phyloP scores from a whole-genome alignment of 768 basidiomycete genomes.

The Tylopilus felleus region DNA sequence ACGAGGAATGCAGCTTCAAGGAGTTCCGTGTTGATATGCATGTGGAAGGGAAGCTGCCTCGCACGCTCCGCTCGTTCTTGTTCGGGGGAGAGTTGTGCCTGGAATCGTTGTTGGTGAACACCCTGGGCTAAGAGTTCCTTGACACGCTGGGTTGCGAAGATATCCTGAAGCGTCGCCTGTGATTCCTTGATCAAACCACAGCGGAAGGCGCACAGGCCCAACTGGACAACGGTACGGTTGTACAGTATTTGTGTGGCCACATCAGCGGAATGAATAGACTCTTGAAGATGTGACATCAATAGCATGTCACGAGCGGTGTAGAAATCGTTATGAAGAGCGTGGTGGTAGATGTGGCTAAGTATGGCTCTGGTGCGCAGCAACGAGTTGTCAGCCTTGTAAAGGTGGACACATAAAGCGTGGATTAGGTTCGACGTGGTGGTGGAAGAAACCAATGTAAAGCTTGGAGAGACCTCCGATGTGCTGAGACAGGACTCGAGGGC shows the following conservation, averaged over 20 bases:
- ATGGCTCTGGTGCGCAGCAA: slow-evolving; percentile 94
- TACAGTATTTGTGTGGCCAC: slow-evolving; percentile 97
- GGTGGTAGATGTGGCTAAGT: slow-evolving; percentile 96
- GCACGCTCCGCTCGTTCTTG: slow-evolving; percentile 97
- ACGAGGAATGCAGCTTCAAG: slow-evolving; percentile 97
- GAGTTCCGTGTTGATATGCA: slow-evolving; percentile 99
- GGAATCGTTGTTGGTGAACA: slow-evolving; percentile 89
- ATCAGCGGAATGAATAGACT: slow-evolving; percentile 93
- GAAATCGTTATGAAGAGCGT: slow-evolving; percentile 95
- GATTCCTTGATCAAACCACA: slow-evolving; percentile 92
- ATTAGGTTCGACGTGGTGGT: slow-evolving; percentile 72
- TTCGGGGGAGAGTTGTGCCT: slow-evolving; percentile 76
- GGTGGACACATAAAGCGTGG: slow-evolving; percentile 83
- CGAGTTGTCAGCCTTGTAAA: slow-evolving; percentile 90
- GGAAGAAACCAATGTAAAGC: slow-evolving; percentile 54
- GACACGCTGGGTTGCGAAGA: slow-evolving; percentile 93
- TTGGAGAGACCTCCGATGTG: slow-evolving; percentile 56
- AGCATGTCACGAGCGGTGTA: slow-evolving; percentile 97
- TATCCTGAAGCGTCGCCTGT: slow-evolving; percentile 89
- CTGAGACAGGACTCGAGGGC: slow-evolving; percentile 77
- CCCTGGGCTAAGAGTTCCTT: slow-evolving; percentile 98
- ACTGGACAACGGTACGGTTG: slow-evolving; percentile 95
- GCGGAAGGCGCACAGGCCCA: slow-evolving; percentile 96
- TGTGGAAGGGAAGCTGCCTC: slow-evolving; percentile 96
- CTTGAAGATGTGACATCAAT: slow-evolving; percentile 97